These are phyloP conservation scores for Grosmannia clavigera DNA, from an alignment of 2,329 filamentous ascomycete species.

Conservation along the genomic window DNA sequence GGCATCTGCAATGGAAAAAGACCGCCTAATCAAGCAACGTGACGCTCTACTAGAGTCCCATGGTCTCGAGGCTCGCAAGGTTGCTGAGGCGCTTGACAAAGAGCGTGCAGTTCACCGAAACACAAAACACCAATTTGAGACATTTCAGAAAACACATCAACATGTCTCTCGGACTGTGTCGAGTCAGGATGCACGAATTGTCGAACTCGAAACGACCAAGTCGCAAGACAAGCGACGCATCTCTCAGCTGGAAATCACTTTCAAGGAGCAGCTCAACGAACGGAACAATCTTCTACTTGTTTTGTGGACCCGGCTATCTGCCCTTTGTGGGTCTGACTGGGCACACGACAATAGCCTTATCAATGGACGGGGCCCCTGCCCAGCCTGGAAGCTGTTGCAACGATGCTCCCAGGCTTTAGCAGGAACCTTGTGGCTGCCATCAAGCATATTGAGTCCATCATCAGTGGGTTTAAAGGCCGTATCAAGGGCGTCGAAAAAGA, in stretches of 20 bases:
- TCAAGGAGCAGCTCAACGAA: slow-evolving; percentile 78
- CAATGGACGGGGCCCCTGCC: slow-evolving; percentile 72
- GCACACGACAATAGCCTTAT: slow-evolving; percentile 79
- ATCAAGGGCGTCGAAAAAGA: slow-evolving; percentile 82
- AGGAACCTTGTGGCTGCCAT: slow-evolving; percentile 80
- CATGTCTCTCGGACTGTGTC: slow-evolving; percentile 77
- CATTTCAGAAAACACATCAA: slow-evolving; percentile 74
- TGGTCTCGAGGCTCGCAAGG: slow-evolving; percentile 70
- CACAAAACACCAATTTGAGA: slow-evolving; percentile 79
- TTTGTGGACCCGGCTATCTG: slow-evolving; percentile 82
- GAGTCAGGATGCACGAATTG: slow-evolving; percentile 71
- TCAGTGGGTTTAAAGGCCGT: slow-evolving; percentile 64
- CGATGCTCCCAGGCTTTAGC: slow-evolving; percentile 76
- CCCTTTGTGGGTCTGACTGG: slow-evolving; percentile 85
- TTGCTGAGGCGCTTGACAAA: slow-evolving; percentile 81
- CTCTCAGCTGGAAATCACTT: slow-evolving; percentile 61
- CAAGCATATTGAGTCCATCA: slow-evolving; percentile 72
- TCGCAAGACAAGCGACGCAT: slow-evolving; percentile 69
- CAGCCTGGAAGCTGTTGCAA: slow-evolving; percentile 73
- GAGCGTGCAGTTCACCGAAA: slow-evolving; percentile 75
- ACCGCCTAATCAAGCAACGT: slow-evolving; percentile 77
- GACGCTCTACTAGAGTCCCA: slow-evolving; percentile 81
- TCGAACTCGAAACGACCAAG: slow-evolving; percentile 73
- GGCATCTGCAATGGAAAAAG: slow-evolving; percentile 74
- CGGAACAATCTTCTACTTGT: slow-evolving; percentile 77